These are phyloP conservation scores for Hypoxylon sp. DNA, from an alignment of 2,329 filamentous ascomycete species.

Conservation along the genomic window DNA sequence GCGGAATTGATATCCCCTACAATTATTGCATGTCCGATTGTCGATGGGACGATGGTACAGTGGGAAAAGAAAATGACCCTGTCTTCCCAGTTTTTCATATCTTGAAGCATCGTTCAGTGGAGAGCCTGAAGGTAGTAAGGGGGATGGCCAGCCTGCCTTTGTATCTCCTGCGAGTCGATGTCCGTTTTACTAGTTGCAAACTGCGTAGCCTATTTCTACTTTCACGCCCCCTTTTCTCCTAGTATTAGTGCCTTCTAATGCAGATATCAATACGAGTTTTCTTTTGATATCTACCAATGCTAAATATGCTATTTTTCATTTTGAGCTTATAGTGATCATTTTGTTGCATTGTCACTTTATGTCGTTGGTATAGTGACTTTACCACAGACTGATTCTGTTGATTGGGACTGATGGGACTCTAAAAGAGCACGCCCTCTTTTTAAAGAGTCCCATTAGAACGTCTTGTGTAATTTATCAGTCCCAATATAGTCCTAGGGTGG, in stretches of 20 bases:
- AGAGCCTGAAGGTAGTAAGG: constrained; percentile 42
- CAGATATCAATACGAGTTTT: constrained; percentile 67
- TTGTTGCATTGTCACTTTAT: neutral
- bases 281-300: constrained; percentile 47
- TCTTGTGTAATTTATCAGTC: neutral
- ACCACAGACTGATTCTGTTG: neutral
- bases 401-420: neutral
- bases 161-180: constrained; percentile 52
- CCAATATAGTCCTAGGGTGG: neutral
- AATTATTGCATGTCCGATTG: constrained; percentile 49
- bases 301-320: neutral
- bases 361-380: neutral
- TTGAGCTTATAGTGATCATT: constrained; percentile 2
- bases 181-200: constrained; percentile 51
- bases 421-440: neutral
- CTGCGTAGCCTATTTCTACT: constrained; percentile 52
- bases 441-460: neutral
- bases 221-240: constrained; percentile 60
- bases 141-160: constrained; percentile 44
- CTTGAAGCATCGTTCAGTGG: constrained; percentile 36
- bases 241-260: constrained; percentile 75
- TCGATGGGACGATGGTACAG: constrained; percentile 38
- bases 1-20: constrained; percentile 49
- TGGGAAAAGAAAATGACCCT: constrained; percentile 33
- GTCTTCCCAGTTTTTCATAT: constrained; percentile 46